phyloP scores from a whole-genome alignment of 148 eudicot genomes.

The Vaccinium macrocarpon region DNA sequence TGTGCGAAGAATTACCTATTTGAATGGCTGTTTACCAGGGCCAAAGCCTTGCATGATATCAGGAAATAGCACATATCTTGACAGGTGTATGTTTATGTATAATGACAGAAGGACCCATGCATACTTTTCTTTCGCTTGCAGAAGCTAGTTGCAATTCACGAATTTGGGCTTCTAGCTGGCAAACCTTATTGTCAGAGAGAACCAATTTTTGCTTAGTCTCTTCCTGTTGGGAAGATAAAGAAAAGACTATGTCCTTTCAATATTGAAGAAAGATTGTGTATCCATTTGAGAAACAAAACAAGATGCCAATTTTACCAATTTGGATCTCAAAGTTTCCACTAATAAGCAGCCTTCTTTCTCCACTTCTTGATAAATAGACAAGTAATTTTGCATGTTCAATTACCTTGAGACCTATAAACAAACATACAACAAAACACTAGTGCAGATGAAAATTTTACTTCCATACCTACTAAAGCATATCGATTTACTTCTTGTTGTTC shows the following conservation, averaged over 20 bases:
- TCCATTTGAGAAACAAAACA: neutral
- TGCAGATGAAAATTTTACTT: no score
- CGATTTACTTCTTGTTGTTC: no score
- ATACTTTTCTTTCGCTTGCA: constrained; percentile 47
- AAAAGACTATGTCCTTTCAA: neutral
- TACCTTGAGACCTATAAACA: no score
- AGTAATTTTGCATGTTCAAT: no score
- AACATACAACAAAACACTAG: no score
- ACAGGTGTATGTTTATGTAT: neutral
- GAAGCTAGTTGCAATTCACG: constrained; percentile 57
- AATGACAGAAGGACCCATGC: neutral
- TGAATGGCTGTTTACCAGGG: no score
- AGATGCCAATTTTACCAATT: constrained; percentile 48
- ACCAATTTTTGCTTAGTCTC: constrained; percentile 76
- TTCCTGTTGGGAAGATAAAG: constrained; percentile 48
- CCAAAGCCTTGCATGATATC: neutral
- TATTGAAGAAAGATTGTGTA: neutral
- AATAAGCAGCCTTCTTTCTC: constrained; percentile 67
- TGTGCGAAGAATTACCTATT: no score
- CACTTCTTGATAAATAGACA: constrained; percentile 52
- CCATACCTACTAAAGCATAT: no score
- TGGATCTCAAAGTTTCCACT: no score
- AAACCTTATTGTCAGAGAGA: constrained; percentile 70
- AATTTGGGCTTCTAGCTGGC: constrained; percentile 73
- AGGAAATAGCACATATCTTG: constrained; percentile 4